A percentile compares a stretch with the other conserved stretches of the same genome.
Evolutionary conservation across 192 early-diverging fungal genomes (phyloP).

Genomic region (Coemansia sp.): DNA sequence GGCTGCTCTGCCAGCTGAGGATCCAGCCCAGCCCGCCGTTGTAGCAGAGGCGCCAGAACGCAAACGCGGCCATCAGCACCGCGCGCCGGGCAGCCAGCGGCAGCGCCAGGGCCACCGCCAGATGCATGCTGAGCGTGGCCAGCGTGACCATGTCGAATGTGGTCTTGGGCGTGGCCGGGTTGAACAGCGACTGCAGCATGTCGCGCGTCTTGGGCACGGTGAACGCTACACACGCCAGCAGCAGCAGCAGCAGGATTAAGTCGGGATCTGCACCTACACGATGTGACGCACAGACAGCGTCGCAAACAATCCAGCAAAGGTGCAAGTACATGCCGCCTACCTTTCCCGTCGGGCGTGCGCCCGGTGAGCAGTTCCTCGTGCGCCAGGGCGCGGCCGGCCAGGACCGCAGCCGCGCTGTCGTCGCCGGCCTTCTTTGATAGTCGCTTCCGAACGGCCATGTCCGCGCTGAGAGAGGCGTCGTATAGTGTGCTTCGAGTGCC

Average conservation of each 20-base stretch:
- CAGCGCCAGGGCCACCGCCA: slow-evolving; percentile 64
- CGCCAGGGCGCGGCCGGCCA: background rate
- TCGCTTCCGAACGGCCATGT: slow-evolving; percentile 45
- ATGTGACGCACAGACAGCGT: background rate
- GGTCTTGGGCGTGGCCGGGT: slow-evolving; percentile 62
- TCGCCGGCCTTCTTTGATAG: slow-evolving; percentile 10
- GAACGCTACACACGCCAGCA: slow-evolving; percentile 27
- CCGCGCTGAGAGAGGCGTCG: too few relatives aligned
- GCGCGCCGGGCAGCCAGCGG: slow-evolving; percentile 53
- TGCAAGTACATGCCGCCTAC: slow-evolving; percentile 8
- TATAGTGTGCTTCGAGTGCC: background rate
- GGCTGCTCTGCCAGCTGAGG: slow-evolving; percentile 75
- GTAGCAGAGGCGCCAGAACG: slow-evolving; percentile 85
- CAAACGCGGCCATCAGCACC: slow-evolving; percentile 70
- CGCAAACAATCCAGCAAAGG: too few relatives aligned
- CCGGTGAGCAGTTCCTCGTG: slow-evolving; percentile 24
- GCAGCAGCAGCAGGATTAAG: background rate
- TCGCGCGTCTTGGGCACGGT: slow-evolving; percentile 70
- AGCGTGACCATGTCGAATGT: slow-evolving; percentile 71
- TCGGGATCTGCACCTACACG: background rate
- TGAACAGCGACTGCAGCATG: slow-evolving; percentile 73
- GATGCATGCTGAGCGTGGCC: slow-evolving; percentile 59
- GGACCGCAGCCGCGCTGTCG: background rate
- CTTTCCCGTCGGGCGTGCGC: slow-evolving; percentile 45
- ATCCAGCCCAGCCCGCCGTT: slow-evolving; percentile 83